Evolutionary conservation across 192 early-diverging fungal species (phyloP).

Genomic region (Coemansia sp.): DNA sequence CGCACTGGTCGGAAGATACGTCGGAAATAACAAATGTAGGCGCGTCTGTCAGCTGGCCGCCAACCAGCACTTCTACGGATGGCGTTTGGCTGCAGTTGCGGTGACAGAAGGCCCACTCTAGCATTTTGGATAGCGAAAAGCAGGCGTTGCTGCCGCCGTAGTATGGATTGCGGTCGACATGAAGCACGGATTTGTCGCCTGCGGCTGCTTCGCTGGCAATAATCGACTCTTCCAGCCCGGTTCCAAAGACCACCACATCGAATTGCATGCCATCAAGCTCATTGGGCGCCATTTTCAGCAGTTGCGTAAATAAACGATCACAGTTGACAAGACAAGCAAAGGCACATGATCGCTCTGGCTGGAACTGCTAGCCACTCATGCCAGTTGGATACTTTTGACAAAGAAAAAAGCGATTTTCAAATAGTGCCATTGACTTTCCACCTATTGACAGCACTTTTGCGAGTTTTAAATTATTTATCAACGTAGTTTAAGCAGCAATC

Average conservation of each 20-base stretch:
- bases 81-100: slow-evolving; percentile 26
- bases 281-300: slow-evolving; percentile 8
- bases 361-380: too few relatives aligned
- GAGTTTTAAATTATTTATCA: too few relatives aligned
- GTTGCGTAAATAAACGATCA: too few relatives aligned
- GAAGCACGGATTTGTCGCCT: slow-evolving; percentile 69
- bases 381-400: too few relatives aligned
- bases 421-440: background rate
- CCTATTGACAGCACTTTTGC: background rate
- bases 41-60: background rate
- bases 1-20: background rate
- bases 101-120: slow-evolving; percentile 24
- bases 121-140: slow-evolving; percentile 24
- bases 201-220: slow-evolving; percentile 75
- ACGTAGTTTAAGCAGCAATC: background rate
- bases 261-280: slow-evolving; percentile 58
- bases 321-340: too few relatives aligned
- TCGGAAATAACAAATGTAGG: slow-evolving; percentile 13
- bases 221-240: slow-evolving; percentile 78
- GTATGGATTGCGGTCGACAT: slow-evolving; percentile 75
- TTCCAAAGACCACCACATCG: slow-evolving; percentile 84
- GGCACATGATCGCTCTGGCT: too few relatives aligned
- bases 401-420: too few relatives aligned
- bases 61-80: slow-evolving; percentile 12
- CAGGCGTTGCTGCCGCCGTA: slow-evolving; percentile 73